phyloP scores from a whole-genome alignment of 768 basidiomycete species.

The Dacryopinax primogenitus region DNA sequence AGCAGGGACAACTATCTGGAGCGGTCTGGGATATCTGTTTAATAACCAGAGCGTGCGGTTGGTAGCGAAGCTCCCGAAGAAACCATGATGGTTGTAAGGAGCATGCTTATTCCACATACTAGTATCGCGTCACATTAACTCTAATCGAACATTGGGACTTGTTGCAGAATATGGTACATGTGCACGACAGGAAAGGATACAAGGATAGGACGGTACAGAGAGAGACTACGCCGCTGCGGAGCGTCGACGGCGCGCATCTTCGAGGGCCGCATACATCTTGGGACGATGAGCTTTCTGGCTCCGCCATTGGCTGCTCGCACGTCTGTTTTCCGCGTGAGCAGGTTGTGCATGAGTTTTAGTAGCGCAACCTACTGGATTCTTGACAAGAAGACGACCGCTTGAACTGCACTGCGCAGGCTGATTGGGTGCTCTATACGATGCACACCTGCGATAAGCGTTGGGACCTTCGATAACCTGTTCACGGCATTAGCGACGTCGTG shows the following conservation, averaged over 20 bases:
- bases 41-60: not conserved
- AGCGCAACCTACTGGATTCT: slow-evolving; percentile 43
- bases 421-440: not conserved
- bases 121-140: no score
- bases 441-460: not conserved
- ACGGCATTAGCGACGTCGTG: not conserved
- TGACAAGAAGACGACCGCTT: slow-evolving; percentile 50
- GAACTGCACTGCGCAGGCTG: slow-evolving; percentile 41
- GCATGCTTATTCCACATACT: no score
- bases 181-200: not conserved
- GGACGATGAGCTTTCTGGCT: slow-evolving; percentile 47
- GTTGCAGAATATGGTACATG: not conserved
- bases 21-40: slow-evolving; percentile 36
- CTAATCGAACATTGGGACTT: not conserved
- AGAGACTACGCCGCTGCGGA: slow-evolving; percentile 14
- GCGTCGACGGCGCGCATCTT: slow-evolving; percentile 53
- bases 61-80: not conserved
- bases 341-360: slow-evolving; percentile 8
- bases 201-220: not conserved
- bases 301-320: slow-evolving; percentile 50
- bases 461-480: not conserved
- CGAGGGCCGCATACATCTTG: slow-evolving; percentile 49
- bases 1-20: slow-evolving; percentile 83
- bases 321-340: slow-evolving; percentile 37
- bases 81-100: not conserved